These are phyloP conservation scores for Microsporum ferrugineum DNA, from an alignment of 2,329 filamentous ascomycete genomes.

Conservation along the genomic window DNA sequence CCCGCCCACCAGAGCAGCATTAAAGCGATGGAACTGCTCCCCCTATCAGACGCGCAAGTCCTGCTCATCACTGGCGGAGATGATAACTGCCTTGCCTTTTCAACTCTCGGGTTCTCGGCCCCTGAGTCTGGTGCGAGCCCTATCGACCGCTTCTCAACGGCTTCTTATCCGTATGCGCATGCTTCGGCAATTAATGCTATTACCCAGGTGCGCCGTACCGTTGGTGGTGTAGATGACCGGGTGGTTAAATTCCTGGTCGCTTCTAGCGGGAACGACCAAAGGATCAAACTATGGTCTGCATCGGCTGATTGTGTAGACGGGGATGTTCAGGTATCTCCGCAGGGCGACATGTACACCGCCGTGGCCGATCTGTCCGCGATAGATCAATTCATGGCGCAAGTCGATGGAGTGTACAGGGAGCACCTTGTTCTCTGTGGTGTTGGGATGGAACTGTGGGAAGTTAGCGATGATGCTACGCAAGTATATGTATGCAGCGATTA, in stretches of 20 bases:
- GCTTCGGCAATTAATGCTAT: constrained; percentile 35
- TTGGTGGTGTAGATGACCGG: constrained; percentile 1
- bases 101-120: constrained; percentile 27
- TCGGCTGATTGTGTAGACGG: constrained; percentile 17
- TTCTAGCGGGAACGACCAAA: constrained; percentile 37
- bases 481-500: not conserved
- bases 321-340: constrained; percentile 15
- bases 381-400: constrained; percentile 25
- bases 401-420: constrained; percentile 4
- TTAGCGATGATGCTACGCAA: constrained; percentile 7
- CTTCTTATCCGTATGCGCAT: constrained; percentile 34
- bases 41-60: constrained; percentile 25
- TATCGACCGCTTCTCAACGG: constrained; percentile 19
- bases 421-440: constrained; percentile 38
- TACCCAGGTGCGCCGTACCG: constrained; percentile 20
- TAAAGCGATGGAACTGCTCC: constrained; percentile 42
- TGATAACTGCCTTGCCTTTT: constrained; percentile 65
- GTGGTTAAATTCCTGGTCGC: constrained; percentile 20
- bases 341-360: constrained; percentile 32
- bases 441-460: constrained; percentile 37
- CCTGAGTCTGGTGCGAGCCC: not conserved
- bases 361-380: constrained; percentile 47
- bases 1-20: constrained; percentile 70
- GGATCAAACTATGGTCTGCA: constrained; percentile 35
- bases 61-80: constrained; percentile 70